These are phyloP conservation scores for Mucor sp. DNA, from an alignment of 371 early-diverging fungal genomes.

Conservation along the genomic window DNA sequence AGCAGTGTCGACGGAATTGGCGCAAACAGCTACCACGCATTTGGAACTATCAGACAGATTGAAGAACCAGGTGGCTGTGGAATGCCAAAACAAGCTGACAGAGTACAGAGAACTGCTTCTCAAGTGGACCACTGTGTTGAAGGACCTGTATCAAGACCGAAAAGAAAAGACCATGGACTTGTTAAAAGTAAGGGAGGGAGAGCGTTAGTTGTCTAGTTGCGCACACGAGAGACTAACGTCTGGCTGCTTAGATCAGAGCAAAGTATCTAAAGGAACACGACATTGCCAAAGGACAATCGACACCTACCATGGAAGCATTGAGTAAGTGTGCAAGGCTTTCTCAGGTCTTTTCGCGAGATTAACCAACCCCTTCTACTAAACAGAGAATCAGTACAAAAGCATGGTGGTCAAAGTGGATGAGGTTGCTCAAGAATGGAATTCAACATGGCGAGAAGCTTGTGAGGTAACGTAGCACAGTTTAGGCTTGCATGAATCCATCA, in stretches of 20 bases:
- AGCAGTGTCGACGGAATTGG: constrained; percentile 30
- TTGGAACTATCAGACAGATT: constrained; percentile 34
- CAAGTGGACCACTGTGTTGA: constrained; percentile 23
- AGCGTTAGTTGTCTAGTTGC: not conserved
- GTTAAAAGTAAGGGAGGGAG: constrained; percentile 17
- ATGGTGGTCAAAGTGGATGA: constrained; percentile 28
- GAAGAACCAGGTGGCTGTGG: constrained; percentile 20
- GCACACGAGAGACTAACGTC: not conserved
- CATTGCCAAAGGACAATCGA: constrained; percentile 13
- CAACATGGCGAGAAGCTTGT: constrained; percentile 41
- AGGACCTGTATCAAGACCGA: constrained; percentile 19
- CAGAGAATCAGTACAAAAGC: constrained; percentile 28
- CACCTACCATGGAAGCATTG: constrained; percentile 9
- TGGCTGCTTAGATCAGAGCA: constrained; percentile 12
- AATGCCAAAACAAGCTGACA: constrained; percentile 15
- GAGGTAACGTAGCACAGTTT: constrained; percentile 25
- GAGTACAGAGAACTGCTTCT: constrained; percentile 16
- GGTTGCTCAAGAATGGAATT: constrained; percentile 38
- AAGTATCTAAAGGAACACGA: constrained; percentile 25
- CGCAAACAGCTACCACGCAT: constrained; percentile 38
- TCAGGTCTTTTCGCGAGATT: no score
- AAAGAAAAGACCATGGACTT: constrained; percentile 12
- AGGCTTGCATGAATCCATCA: not conserved
- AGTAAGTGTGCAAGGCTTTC: constrained; percentile 28
- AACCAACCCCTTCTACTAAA: not conserved